phyloP scores from a whole-genome alignment of 2,329 filamentous ascomycete species.

The Hymenoscyphus scutula region DNA sequence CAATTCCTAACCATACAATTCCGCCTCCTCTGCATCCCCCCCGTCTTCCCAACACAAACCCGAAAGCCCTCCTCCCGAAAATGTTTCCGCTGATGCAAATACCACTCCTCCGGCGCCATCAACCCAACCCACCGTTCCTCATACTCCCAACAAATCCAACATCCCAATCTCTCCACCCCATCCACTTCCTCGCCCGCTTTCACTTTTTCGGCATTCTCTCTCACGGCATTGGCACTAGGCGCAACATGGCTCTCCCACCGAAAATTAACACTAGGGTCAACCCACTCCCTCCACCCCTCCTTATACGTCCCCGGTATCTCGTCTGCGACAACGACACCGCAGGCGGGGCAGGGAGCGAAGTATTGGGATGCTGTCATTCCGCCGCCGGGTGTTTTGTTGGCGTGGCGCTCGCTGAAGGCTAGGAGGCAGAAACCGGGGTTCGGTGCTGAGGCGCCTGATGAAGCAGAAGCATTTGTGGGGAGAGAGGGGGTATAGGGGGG shows the following conservation, averaged over 20 bases:
- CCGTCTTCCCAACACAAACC: slow-evolving; percentile 28
- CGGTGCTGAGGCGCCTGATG: slow-evolving; percentile 4
- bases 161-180: slow-evolving; percentile 21
- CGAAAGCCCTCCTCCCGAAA: slow-evolving; percentile 28
- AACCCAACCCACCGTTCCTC: slow-evolving; percentile 23
- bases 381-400: slow-evolving; percentile 24
- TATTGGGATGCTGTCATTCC: slow-evolving; percentile 27
- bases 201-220: slow-evolving; percentile 2
- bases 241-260: slow-evolving; percentile 31
- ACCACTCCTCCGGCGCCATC: slow-evolving; percentile 27
- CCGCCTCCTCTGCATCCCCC: slow-evolving; percentile 31
- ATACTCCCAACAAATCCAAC: slow-evolving; percentile 33
- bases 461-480: background rate
- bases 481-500: slow-evolving; percentile 12
- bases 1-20: slow-evolving; percentile 26
- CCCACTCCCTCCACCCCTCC: slow-evolving; percentile 26
- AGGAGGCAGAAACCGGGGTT: slow-evolving; percentile 31
- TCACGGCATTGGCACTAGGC: background rate
- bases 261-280: slow-evolving; percentile 31
- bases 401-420: slow-evolving; percentile 27
- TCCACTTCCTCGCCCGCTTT: slow-evolving; percentile 3
- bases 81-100: slow-evolving; percentile 26
- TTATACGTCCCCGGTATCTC: slow-evolving; percentile 24
- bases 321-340: slow-evolving; percentile 21
- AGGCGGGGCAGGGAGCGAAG: slow-evolving; percentile 25